Conservation (phyloP, 768 basidiomycete genomes). For the Mycena capillaripes region DNA sequence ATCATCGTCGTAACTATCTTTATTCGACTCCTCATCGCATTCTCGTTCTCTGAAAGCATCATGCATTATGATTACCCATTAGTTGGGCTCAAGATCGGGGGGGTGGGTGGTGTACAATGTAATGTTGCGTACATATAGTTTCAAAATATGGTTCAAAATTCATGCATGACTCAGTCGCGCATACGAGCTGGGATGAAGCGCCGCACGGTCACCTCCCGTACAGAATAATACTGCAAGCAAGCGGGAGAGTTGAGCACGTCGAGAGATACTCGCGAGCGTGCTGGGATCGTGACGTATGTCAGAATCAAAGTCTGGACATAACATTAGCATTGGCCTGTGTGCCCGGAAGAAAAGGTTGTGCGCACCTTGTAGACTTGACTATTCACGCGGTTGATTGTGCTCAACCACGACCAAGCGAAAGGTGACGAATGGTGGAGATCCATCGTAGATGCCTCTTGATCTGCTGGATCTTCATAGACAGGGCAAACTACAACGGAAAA, state of each 20-base stretch:
- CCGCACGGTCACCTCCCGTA: slow-evolving; percentile 87
- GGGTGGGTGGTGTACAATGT: slow-evolving; percentile 22
- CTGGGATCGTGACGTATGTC: slow-evolving; percentile 93
- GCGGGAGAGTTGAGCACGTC: slow-evolving; percentile 76
- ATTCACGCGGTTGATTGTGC: slow-evolving; percentile 96
- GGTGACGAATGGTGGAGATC: slow-evolving; percentile 76
- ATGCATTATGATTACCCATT: slow-evolving; percentile 12
- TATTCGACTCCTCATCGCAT: slow-evolving; percentile 30
- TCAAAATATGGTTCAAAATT: slow-evolving; percentile 16
- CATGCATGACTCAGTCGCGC: slow-evolving; percentile 71
- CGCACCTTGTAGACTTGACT: slow-evolving; percentile 95
- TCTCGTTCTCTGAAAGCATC: slow-evolving; percentile 10
- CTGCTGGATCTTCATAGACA: slow-evolving; percentile 86
- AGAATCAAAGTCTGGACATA: slow-evolving; percentile 84
- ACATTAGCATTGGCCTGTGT: neutral
- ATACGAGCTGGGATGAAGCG: slow-evolving; percentile 94
- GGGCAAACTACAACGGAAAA: slow-evolving; percentile 94
- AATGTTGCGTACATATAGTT: slow-evolving; percentile 14
- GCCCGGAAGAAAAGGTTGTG: neutral
- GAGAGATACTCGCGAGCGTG: slow-evolving; percentile 67
- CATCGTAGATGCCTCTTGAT: slow-evolving; percentile 75
- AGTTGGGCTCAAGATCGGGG: slow-evolving; percentile 13
- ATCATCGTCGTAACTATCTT: slow-evolving; percentile 34
- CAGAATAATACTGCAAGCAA: slow-evolving; percentile 80
- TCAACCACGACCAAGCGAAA: slow-evolving; percentile 95